These are phyloP conservation scores for Epichloe hybrida DNA, from an alignment of 2,329 filamentous ascomycete genomes.

Conservation along the genomic window DNA sequence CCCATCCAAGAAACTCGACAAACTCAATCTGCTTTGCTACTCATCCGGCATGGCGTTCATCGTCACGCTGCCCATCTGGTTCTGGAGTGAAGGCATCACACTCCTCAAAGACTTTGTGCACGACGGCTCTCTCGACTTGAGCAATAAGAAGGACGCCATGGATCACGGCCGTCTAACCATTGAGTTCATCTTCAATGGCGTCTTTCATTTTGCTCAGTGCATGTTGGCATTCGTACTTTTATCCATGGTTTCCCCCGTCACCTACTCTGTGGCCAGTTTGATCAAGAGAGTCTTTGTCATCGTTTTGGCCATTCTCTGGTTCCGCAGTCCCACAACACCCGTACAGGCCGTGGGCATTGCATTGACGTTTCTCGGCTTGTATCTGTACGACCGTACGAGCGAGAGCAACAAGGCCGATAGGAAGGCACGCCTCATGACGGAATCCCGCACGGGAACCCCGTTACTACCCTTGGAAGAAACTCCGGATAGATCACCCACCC, in stretches of 20 bases:
- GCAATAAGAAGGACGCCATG: constrained; percentile 48
- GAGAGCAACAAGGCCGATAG: constrained; percentile 80
- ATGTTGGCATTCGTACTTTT: constrained; percentile 88
- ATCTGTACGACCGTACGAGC: constrained; percentile 87
- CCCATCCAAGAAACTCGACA: constrained; percentile 73
- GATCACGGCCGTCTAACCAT: constrained; percentile 59
- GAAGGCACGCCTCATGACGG: constrained; percentile 53
- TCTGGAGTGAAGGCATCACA: constrained; percentile 74
- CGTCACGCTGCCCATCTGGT: constrained; percentile 81
- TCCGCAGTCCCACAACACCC: constrained; percentile 73
- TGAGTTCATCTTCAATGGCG: constrained; percentile 96
- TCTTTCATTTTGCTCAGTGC: constrained; percentile 93
- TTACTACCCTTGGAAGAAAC: constrained; percentile 53
- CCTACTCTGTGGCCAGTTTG: constrained; percentile 88
- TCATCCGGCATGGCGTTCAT: constrained; percentile 89
- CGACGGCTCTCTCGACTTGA: constrained; percentile 61
- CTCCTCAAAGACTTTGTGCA: constrained; percentile 66
- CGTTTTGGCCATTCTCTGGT: constrained; percentile 89
- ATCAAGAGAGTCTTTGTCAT: constrained; percentile 98
- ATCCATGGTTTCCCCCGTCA: constrained; percentile 89
- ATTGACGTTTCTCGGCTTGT: constrained; percentile 83
- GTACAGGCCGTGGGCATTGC: constrained; percentile 75
- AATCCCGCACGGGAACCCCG: constrained; percentile 23
- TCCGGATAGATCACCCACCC: constrained; percentile 1
- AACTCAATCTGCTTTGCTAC: constrained; percentile 91